phyloP scores from a whole-genome alignment of 345 rosid genomes.

The Tarenaya hassleriana region DNA sequence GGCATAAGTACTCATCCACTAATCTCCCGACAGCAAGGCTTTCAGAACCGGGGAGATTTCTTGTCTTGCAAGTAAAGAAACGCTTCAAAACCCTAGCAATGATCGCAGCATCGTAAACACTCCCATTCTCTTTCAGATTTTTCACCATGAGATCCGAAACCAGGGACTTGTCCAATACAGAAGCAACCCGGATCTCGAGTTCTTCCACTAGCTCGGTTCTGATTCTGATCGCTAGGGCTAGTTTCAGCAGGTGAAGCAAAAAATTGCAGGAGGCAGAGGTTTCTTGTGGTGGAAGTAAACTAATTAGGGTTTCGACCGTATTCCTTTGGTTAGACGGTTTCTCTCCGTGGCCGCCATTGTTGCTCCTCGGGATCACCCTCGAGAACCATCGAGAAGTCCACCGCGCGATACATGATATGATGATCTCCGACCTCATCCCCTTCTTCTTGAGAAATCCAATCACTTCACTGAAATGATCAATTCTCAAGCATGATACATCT shows the following conservation, averaged over 20 bases:
- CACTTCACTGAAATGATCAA: slow-evolving; percentile 52
- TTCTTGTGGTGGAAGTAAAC: slow-evolving; percentile 38
- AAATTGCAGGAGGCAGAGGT: slow-evolving; percentile 48
- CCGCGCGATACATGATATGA: slow-evolving; percentile 41
- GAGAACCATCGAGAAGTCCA: slow-evolving; percentile 50
- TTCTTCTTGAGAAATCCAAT: slow-evolving; percentile 34
- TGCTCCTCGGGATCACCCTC: slow-evolving; percentile 19
- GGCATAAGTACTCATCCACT: slow-evolving; percentile 41
- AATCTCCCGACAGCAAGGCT: slow-evolving; percentile 35
- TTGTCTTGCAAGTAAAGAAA: slow-evolving; percentile 30
- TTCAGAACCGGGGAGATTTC: slow-evolving; percentile 18
- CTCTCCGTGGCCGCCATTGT: slow-evolving; percentile 24
- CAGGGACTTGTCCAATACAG: slow-evolving; percentile 35
- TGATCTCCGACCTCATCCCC: slow-evolving; percentile 35
- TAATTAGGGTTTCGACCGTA: slow-evolving; percentile 37
- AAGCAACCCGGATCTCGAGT: slow-evolving; percentile 33
- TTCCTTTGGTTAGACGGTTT: slow-evolving; percentile 26
- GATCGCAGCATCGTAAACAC: slow-evolving; percentile 31
- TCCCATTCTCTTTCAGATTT: slow-evolving; percentile 26
- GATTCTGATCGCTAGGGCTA: slow-evolving; percentile 29
- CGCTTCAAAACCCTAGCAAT: slow-evolving; percentile 32
- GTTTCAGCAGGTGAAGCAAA: slow-evolving; percentile 45
- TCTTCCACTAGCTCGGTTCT: slow-evolving; percentile 18
- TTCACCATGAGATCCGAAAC: slow-evolving; percentile 43
- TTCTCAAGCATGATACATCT: slow-evolving; percentile 45